A percentile compares a stretch with the other conserved stretches of the same genome.
phyloP scores from a whole-genome alignment of 306 rosid species.

The Ziziphus jujuba region DNA sequence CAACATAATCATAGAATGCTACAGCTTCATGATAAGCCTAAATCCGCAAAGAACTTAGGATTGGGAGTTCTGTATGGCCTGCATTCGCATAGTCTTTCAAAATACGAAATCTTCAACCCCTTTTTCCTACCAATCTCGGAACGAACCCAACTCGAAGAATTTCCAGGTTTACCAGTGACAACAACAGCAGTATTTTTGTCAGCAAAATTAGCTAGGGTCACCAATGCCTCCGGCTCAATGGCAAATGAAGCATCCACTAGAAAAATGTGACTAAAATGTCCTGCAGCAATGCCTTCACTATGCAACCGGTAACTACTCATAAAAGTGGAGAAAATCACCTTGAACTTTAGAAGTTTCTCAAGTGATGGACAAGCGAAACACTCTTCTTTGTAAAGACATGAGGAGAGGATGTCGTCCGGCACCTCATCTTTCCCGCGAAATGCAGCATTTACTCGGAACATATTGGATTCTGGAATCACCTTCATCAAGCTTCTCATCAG shows the following conservation, averaged over 20 bases:
- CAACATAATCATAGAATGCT: neutral
- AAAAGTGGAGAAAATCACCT: constrained; percentile 41
- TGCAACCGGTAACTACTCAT: constrained; percentile 31
- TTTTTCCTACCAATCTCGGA: constrained; percentile 20
- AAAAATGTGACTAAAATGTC: constrained; percentile 36
- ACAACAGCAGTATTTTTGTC: constrained; percentile 25
- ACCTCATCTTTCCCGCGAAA: constrained; percentile 31
- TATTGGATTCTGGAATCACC: constrained; percentile 21
- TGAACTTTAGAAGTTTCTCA: constrained; percentile 19
- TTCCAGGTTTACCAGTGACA: constrained; percentile 22
- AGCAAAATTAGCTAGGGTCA: constrained; percentile 29
- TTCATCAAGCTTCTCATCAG: constrained; percentile 31
- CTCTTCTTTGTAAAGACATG: constrained; percentile 21
- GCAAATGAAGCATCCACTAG: constrained; percentile 36
- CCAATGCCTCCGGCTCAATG: constrained; percentile 30
- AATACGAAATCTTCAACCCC: constrained; percentile 33
- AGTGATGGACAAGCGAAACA: constrained; percentile 37
- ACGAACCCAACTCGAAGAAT: constrained; percentile 18
- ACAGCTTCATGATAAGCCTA: neutral
- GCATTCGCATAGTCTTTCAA: constrained; percentile 28
- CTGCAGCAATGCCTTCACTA: constrained; percentile 26
- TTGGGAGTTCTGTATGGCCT: neutral
- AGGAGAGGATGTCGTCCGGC: constrained; percentile 32
- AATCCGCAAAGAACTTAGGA: neutral
- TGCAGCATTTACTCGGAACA: constrained; percentile 33